A percentile compares a stretch with the other conserved stretches of the same genome.
phyloP scores from a whole-genome alignment of 2,329 filamentous ascomycete genomes.

The Tolypocladium capitatum region DNA sequence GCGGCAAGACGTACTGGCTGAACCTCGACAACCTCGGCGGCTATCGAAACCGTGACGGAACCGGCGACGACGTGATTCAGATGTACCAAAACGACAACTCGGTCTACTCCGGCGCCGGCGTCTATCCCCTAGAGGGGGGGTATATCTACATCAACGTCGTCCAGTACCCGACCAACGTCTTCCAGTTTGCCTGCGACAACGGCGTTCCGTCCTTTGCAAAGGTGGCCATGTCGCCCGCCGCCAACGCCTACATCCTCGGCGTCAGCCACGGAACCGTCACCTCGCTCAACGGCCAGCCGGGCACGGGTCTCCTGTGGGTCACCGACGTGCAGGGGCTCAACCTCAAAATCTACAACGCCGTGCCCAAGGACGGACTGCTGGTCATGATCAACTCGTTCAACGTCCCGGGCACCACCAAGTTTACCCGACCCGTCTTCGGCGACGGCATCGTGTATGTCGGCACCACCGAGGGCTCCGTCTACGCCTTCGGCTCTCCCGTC shows the following conservation, averaged over 20 bases:
- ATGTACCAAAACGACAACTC: constrained; percentile 29
- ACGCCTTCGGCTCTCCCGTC: constrained; percentile 42
- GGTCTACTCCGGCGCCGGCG: constrained; percentile 32
- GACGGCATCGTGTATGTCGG: constrained; percentile 42
- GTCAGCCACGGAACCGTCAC: constrained; percentile 44
- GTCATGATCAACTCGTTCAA: constrained; percentile 37
- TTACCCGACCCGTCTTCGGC: constrained; percentile 43
- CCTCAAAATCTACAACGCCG: constrained; percentile 37
- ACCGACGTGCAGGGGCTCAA: constrained; percentile 40
- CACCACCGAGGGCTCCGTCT: constrained; percentile 35
- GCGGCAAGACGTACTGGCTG: constrained; percentile 32
- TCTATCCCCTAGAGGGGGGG: constrained; percentile 34
- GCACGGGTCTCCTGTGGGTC: constrained; percentile 43
- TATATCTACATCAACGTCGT: constrained; percentile 39
- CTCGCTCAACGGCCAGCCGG: constrained; percentile 36
- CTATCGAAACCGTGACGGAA: constrained; percentile 22
- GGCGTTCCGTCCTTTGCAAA: constrained; percentile 40
- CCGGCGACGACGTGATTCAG: constrained; percentile 29
- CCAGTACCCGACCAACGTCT: constrained; percentile 39
- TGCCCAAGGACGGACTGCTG: constrained; percentile 32
- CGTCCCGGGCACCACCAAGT: constrained; percentile 39
- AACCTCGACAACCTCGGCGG: constrained; percentile 27
- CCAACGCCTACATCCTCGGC: constrained; percentile 39
- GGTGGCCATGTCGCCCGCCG: constrained; percentile 33
- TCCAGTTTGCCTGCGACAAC: constrained; percentile 40